phyloP scores from a whole-genome alignment of 345 rosid species.

The Abelmoschus esculentus region DNA sequence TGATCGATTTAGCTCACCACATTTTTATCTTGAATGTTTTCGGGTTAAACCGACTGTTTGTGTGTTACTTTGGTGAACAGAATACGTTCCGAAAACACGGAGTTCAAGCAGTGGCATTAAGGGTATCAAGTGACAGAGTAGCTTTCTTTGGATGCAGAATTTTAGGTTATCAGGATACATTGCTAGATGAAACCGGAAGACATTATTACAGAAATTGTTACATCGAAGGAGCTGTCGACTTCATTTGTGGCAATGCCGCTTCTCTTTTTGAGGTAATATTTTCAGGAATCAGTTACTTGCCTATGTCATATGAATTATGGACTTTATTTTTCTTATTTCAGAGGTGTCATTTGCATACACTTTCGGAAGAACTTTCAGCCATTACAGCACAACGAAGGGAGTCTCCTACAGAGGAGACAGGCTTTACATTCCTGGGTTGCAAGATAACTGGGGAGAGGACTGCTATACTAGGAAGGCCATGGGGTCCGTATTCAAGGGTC shows the following conservation, averaged over 20 bases:
- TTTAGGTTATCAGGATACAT: constrained; percentile 5
- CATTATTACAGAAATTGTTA: constrained; percentile 14
- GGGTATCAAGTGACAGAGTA: constrained; percentile 11
- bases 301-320: neutral
- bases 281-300: neutral
- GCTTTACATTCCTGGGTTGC: constrained; percentile 8
- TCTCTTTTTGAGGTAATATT: constrained; percentile 15
- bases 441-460: constrained; percentile 6
- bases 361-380: neutral
- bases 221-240: constrained; percentile 14
- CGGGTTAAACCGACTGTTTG: neutral
- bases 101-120: constrained; percentile 9
- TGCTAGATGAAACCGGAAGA: constrained; percentile 10
- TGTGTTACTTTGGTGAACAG: neutral
- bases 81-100: constrained; percentile 4
- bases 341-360: constrained; percentile 11
- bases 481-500: constrained; percentile 17
- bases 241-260: constrained; percentile 11
- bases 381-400: constrained; percentile 6
- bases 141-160: constrained; percentile 13
- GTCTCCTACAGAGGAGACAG: constrained; percentile 5
- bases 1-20: neutral
- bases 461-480: constrained; percentile 10
- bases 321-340: neutral
- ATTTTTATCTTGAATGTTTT: neutral